These are phyloP conservation scores for Pichia scutulata DNA, from an alignment of 805 yeast species.

Conservation along the genomic window DNA sequence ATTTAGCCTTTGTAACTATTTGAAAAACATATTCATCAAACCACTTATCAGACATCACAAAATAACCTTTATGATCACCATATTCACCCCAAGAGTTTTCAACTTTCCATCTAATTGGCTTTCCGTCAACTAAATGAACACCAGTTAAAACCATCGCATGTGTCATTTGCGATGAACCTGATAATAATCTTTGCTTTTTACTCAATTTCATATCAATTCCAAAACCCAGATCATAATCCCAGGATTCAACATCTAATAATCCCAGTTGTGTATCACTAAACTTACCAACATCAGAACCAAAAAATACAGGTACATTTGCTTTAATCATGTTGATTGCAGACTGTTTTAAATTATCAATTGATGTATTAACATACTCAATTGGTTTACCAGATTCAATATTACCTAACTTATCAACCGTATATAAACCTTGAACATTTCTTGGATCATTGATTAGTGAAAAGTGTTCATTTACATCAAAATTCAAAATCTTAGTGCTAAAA, in stretches of 20 bases:
- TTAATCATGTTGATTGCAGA: conserved; percentile 64
- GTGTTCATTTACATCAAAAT: conserved; percentile 40
- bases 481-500: conserved; percentile 52
- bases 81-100: conserved; percentile 80
- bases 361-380: conserved; percentile 67
- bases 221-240: conserved; percentile 59
- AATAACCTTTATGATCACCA: conserved; percentile 61
- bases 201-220: conserved; percentile 27
- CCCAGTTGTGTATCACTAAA: conserved; percentile 58
- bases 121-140: conserved; percentile 55
- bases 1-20: conserved; percentile 38
- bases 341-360: conserved; percentile 48
- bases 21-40: conserved; percentile 72
- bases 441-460: conserved; percentile 82
- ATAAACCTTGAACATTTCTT: conserved; percentile 60
- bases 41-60: conserved; percentile 65
- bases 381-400: conserved; percentile 68
- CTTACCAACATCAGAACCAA: conserved; percentile 82
- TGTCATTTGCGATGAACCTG: conserved; percentile 61
- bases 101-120: conserved; percentile 64
- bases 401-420: conserved; percentile 71
- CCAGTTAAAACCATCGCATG: conserved; percentile 88
- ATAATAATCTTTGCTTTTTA: conserved; percentile 29
- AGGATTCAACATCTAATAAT: conserved; percentile 61
- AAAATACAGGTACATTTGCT: conserved; percentile 73